phyloP scores from a whole-genome alignment of 2,329 filamentous ascomycete genomes.

The Xylaria sp. region DNA sequence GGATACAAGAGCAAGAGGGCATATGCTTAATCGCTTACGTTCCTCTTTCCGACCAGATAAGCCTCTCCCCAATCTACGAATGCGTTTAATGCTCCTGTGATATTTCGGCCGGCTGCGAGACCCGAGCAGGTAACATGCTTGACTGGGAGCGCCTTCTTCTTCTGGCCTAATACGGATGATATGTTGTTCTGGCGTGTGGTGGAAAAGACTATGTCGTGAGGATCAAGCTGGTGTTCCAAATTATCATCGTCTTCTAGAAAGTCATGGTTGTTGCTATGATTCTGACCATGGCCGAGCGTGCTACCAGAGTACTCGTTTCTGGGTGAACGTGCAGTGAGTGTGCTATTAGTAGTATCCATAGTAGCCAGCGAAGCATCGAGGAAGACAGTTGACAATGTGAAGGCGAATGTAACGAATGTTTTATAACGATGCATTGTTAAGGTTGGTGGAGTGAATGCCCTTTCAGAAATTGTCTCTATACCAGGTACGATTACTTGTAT shows the following conservation, averaged over 20 bases:
- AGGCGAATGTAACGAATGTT: not conserved
- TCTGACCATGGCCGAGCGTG: not conserved
- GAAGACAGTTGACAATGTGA: not conserved
- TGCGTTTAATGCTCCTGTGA: not conserved
- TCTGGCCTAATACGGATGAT: not conserved
- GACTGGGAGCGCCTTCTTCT: not conserved
- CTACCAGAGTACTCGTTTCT: not conserved
- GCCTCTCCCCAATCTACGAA: not conserved
- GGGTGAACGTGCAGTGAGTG: not conserved
- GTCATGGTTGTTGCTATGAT: not conserved
- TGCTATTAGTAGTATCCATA: not conserved
- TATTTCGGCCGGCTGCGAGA: not conserved
- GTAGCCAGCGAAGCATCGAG: not conserved
- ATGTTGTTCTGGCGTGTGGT: not conserved
- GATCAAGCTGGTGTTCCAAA: not conserved
- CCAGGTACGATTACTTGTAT: not conserved
- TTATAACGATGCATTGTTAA: conserved; percentile 10
- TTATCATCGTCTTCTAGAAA: not conserved
- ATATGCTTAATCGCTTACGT: not conserved
- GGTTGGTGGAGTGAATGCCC: not conserved
- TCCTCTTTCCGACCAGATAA: not conserved
- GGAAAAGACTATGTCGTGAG: not conserved
- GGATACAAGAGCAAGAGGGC: not conserved
- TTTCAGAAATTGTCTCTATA: not conserved
- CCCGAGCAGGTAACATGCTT: not conserved